phyloP scores from a whole-genome alignment of 225 moss, liverwort and hornwort genomes.

The Marchantia polymorpha region DNA sequence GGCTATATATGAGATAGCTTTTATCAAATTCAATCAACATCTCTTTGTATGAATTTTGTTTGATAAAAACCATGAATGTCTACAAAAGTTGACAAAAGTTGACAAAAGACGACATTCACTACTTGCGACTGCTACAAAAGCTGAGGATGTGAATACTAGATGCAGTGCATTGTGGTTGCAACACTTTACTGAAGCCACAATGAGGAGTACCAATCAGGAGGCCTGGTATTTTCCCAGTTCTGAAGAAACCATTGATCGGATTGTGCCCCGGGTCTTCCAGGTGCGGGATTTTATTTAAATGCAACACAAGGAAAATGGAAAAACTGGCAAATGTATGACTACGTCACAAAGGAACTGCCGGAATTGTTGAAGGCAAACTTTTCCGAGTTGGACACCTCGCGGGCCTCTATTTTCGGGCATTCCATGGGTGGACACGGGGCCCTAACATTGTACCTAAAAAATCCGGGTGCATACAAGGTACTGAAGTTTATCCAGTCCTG shows the following conservation, averaged over 20 bases:
- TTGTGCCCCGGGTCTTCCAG: slow-evolving; percentile 36
- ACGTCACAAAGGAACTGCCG: slow-evolving; percentile 81
- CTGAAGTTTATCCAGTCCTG: too few species aligned
- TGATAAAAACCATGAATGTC: too few species aligned
- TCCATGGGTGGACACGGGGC: slow-evolving; percentile 99
- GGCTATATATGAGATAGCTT: too few species aligned
- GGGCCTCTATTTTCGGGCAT: slow-evolving; percentile 76
- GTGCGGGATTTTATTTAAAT: slow-evolving; percentile 89
- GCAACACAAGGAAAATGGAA: slow-evolving; percentile 93
- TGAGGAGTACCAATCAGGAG: background rate
- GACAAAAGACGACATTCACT: too few species aligned
- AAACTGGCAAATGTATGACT: slow-evolving; percentile 97
- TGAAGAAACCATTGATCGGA: background rate
- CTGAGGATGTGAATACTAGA: too few species aligned
- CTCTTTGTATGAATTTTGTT: too few species aligned
- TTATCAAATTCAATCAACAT: too few species aligned
- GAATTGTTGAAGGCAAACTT: slow-evolving; percentile 61
- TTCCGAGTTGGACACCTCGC: slow-evolving; percentile 58
- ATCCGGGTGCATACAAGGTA: slow-evolving; percentile 74
- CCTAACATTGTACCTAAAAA: slow-evolving; percentile 71
- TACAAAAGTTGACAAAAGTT: too few species aligned
- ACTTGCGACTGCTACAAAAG: too few species aligned
- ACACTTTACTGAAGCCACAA: background rate
- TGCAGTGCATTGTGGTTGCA: too few species aligned
- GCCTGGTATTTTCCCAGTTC: background rate